Evolutionary conservation across 768 basidiomycete genomes (phyloP).

Genomic region (Dioszegia hungarica): DNA sequence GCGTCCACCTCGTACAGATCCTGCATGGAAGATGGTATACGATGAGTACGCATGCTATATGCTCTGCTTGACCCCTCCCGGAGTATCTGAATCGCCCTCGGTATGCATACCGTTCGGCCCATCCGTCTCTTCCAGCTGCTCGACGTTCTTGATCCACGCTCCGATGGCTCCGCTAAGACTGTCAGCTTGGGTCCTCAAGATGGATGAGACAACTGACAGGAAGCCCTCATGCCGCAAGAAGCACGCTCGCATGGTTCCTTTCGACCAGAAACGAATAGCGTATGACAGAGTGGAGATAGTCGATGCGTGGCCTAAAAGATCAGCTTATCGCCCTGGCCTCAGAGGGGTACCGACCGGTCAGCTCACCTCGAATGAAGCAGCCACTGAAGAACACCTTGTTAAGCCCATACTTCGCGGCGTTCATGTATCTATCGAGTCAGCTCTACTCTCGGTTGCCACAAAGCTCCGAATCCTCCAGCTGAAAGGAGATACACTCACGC

Average conservation of each 20-base stretch:
- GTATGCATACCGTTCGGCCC: neutral
- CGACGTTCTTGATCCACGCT: slow-evolving; percentile 97
- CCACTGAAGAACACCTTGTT: slow-evolving; percentile 98
- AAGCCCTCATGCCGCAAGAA: slow-evolving; percentile 98
- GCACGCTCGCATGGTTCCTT: slow-evolving; percentile 90
- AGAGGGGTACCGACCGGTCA: neutral
- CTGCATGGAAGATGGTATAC: no score
- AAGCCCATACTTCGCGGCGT: slow-evolving; percentile 95
- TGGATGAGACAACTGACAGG: slow-evolving; percentile 59
- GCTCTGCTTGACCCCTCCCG: neutral
- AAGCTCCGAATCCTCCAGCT: neutral
- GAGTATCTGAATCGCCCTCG: no score
- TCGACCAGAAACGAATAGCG: slow-evolving; percentile 99
- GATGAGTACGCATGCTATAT: no score
- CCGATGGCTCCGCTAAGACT: slow-evolving; percentile 77
- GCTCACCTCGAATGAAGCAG: slow-evolving; percentile 91
- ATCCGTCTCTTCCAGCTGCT: slow-evolving; percentile 26
- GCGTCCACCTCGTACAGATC: no score
- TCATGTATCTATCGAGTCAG: slow-evolving; percentile 73
- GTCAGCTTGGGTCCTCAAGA: slow-evolving; percentile 13
- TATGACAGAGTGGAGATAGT: slow-evolving; percentile 97
- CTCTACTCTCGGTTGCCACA: neutral
- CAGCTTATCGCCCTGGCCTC: neutral
- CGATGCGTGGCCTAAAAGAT: slow-evolving; percentile 76
- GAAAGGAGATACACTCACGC: slow-evolving; percentile 63